Conservation (phyloP, 306 rosid species). For the Ziziphus jujuba region DNA sequence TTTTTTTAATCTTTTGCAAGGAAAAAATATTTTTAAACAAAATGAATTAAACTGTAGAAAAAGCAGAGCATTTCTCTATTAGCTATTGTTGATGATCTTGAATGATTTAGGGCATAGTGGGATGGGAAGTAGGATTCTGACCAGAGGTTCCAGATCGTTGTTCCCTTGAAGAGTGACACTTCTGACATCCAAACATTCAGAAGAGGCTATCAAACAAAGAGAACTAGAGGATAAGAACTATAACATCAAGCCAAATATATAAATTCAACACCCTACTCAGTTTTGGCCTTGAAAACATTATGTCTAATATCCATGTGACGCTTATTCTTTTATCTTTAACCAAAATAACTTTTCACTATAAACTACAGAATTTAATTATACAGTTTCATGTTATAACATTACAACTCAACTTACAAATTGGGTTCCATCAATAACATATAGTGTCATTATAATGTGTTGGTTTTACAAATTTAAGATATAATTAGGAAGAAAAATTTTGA, state of each 20-base stretch:
- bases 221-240: neutral
- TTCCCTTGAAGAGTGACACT: conserved; percentile 43
- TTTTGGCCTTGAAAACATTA: neutral
- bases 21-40: neutral
- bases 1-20: too few relatives aligned
- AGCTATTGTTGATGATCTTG: neutral
- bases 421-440: too few relatives aligned
- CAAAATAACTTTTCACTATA: neutral
- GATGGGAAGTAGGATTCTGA: conserved; percentile 52
- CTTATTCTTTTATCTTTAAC: too few relatives aligned
- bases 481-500: too few relatives aligned
- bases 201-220: neutral
- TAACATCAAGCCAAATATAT: neutral
- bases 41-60: neutral
- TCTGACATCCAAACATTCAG: conserved; percentile 26
- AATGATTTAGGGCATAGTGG: conserved; percentile 19
- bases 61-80: neutral
- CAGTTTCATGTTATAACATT: too few relatives aligned
- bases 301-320: too few relatives aligned
- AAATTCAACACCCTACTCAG: neutral
- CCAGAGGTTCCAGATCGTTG: conserved; percentile 29
- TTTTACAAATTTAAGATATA: too few relatives aligned
- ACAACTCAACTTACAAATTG: too few relatives aligned
- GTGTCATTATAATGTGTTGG: too few relatives aligned
- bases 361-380: too few relatives aligned